These are phyloP conservation scores for Yamadazyma dushanensis DNA, from an alignment of 1,139 yeast species.

Conservation along the genomic window DNA sequence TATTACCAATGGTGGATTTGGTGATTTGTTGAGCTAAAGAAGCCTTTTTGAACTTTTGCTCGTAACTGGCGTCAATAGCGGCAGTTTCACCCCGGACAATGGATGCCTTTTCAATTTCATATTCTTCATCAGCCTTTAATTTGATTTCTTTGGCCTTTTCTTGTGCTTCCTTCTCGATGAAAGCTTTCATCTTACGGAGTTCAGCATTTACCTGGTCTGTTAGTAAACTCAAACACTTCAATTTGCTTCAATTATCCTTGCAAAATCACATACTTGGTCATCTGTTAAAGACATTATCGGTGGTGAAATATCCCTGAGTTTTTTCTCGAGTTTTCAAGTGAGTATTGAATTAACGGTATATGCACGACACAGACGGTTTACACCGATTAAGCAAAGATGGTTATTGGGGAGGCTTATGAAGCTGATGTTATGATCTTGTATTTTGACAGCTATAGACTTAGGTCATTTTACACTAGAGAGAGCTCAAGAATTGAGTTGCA, in stretches of 20 bases:
- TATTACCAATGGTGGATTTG: conserved; percentile 92
- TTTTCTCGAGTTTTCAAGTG: conserved; percentile 2
- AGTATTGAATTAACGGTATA: neutral
- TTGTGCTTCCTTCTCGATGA: conserved; percentile 98
- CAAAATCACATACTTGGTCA: conserved; percentile 52
- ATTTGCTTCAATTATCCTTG: too few relatives aligned
- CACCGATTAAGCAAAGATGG: neutral
- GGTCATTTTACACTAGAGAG: conserved; percentile 8
- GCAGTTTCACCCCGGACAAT: conserved; percentile 91
- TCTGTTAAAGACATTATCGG: conserved; percentile 44
- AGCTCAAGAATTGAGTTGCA: conserved; percentile 68
- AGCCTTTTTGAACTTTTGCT: conserved; percentile 86
- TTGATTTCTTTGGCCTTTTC: conserved; percentile 97
- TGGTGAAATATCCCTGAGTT: neutral
- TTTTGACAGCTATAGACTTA: too few relatives aligned
- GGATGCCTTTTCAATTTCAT: conserved; percentile 94
- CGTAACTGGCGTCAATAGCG: conserved; percentile 79
- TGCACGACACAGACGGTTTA: conserved; percentile 1
- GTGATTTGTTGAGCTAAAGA: conserved; percentile 92
- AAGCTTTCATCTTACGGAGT: conserved; percentile 96
- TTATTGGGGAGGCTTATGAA: too few relatives aligned
- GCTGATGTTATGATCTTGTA: too few relatives aligned
- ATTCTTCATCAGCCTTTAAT: conserved; percentile 97
- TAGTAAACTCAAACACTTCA: too few relatives aligned
- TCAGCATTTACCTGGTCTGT: conserved; percentile 77